phyloP scores from a whole-genome alignment of 208 protist genomes.

The Trypanosoma rangeli region DNA sequence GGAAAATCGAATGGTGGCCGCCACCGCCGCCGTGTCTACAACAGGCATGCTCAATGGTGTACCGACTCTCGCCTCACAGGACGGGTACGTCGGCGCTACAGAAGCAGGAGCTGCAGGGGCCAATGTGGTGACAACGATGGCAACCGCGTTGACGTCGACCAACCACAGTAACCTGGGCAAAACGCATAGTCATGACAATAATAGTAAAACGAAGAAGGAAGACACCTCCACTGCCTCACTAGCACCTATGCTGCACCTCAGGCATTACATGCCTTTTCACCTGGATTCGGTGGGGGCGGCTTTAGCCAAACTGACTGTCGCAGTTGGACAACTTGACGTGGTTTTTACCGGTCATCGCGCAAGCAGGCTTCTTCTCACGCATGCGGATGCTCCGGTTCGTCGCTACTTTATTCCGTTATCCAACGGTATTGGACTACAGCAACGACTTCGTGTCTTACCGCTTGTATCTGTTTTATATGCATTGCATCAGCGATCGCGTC shows the following conservation, averaged over 20 bases:
- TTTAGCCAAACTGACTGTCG: slow-evolving; percentile 62
- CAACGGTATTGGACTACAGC: slow-evolving; percentile 66
- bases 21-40: background rate
- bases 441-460: slow-evolving; percentile 77
- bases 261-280: slow-evolving; percentile 3
- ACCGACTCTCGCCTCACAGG: background rate
- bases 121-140: background rate
- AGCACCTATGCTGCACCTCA: background rate
- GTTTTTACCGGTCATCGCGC: slow-evolving; percentile 65
- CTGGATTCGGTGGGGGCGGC: slow-evolving; percentile 21
- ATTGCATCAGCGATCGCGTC: slow-evolving; percentile 52
- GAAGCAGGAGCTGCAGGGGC: background rate
- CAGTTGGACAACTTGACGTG: slow-evolving; percentile 71
- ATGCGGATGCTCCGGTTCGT: slow-evolving; percentile 46
- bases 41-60: slow-evolving; percentile 5
- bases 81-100: background rate
- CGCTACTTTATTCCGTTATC: slow-evolving; percentile 70
- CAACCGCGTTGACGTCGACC: background rate
- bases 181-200: background rate
- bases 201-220: slow-evolving; percentile 9
- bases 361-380: slow-evolving; percentile 48
- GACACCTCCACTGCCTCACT: background rate
- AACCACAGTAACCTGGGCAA: background rate
- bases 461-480: slow-evolving; percentile 69
- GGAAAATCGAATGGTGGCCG: slow-evolving; percentile 26